Base-by-base conservation (phyloP, 176 grass and related monocot species). In the Aechmea fasciata region DNA sequence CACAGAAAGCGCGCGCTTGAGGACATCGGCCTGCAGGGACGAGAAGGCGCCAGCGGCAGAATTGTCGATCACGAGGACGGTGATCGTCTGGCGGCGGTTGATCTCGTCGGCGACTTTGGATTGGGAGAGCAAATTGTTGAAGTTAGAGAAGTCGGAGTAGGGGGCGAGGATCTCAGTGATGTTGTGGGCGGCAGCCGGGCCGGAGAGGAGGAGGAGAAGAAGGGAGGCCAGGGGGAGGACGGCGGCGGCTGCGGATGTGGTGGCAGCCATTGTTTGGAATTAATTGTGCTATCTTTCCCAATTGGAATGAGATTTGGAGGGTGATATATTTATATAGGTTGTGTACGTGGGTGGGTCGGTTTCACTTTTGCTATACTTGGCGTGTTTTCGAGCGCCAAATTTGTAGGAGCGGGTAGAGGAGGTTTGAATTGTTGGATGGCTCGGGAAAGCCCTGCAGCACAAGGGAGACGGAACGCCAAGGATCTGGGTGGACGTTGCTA, bases 11-110 rank as follows among this genome's bases (percentile, higher is more conserved):
- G 80, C 84, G 48, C 83, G 72, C 26, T 69, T 71, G 53, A 81
- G 87, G 13, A 69, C 10, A 52, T 87, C 69, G 7, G 75, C 64
- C 0, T 81, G 47, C 28, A 90, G 84, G 3, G 84, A 83, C 3
- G 79, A 61, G 70, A 96, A 48, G 17, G 51, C 67, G 0, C 76
- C n/a, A 6, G 62, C 17, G 3, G 82, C 91, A 2, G 66, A 29
- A 51, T 96, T 96, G 74, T 90, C 74, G 24, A 96, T 7, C 7
- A 74, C 77, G 11, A 96, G 78, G 79, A 96, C 82, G 14, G 91
- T 96, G 79, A 96, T 84, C 11, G 82, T 90, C 64, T 85, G 67
- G 8, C 87, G 84, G 10, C 68, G 52, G 65, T 96, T 96, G 73
- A 96, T 96, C 57, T 87, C 79, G 1, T 90, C 87, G 1, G 57